phyloP scores from a whole-genome alignment of 2,329 filamentous ascomycete species.

The Monosporascus sp. region DNA sequence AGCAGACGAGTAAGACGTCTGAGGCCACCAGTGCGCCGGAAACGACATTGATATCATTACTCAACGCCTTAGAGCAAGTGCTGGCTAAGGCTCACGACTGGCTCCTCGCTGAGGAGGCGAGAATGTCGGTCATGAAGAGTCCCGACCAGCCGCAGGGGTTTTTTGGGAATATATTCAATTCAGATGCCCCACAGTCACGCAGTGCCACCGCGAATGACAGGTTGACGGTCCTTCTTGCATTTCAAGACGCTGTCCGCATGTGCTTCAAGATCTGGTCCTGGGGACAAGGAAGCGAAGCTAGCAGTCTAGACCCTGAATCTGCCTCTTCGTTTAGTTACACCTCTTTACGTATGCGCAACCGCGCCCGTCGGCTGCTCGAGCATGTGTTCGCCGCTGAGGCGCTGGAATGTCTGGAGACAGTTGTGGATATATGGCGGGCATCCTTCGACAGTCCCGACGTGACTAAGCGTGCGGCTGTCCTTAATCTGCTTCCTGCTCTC shows the following conservation, averaged over 20 bases:
- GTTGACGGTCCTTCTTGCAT: conserved; percentile 89
- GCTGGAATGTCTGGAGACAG: conserved; percentile 86
- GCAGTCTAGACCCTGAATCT: conserved; percentile 59
- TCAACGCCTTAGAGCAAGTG: conserved; percentile 91
- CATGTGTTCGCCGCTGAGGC: conserved; percentile 90
- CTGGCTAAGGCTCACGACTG: conserved; percentile 83
- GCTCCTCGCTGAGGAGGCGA: conserved; percentile 70
- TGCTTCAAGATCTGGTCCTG: conserved; percentile 96
- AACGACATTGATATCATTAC: conserved; percentile 71
- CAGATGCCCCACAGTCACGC: conserved; percentile 70
- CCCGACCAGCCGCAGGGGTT: conserved; percentile 82
- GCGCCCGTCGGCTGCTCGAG: conserved; percentile 81
- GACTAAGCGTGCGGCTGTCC: conserved; percentile 59
- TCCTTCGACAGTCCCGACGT: conserved; percentile 40
- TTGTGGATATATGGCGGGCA: conserved; percentile 77
- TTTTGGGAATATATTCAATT: conserved; percentile 87
- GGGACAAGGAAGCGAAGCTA: conserved; percentile 62
- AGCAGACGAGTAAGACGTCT: conserved; percentile 26
- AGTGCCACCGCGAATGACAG: conserved; percentile 88
- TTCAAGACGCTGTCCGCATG: conserved; percentile 90
- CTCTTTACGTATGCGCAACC: conserved; percentile 83
- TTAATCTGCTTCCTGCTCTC: conserved; percentile 83
- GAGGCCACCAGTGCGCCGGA: conserved; percentile 49
- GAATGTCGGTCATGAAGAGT: conserved; percentile 63
- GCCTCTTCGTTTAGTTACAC: conserved; percentile 85